Evolutionary conservation across 192 early-diverging fungal species (phyloP).

Genomic region (Linnemannia elongata): DNA sequence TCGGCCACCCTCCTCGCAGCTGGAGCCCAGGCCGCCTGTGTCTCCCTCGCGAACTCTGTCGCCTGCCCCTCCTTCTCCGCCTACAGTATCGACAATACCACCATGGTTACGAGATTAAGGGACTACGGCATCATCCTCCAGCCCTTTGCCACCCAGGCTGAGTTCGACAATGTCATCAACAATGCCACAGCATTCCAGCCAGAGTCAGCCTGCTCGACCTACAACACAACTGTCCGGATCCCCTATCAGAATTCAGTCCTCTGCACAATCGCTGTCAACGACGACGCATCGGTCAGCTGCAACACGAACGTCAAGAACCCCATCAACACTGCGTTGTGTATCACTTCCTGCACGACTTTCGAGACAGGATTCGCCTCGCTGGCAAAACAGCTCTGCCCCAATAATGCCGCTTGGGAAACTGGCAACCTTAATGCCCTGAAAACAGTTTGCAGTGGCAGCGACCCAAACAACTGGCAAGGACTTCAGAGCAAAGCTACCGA

Average conservation of each 20-base stretch:
- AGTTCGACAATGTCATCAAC: constrained; percentile 33
- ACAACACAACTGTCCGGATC: constrained; percentile 23
- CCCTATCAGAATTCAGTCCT: constrained; percentile 44
- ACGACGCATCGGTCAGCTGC: background rate
- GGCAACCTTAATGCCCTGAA: background rate
- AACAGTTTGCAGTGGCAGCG: constrained; percentile 11
- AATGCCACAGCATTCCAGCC: constrained; percentile 43
- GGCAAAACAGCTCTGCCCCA: constrained; percentile 22
- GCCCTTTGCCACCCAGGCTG: constrained; percentile 18
- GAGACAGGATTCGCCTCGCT: constrained; percentile 9
- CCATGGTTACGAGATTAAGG: background rate
- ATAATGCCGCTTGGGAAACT: background rate
- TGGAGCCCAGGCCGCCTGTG: constrained; percentile 28
- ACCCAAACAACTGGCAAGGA: background rate
- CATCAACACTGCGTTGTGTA: constrained; percentile 20
- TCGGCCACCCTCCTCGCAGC: constrained; percentile 20
- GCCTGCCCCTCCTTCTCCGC: constrained; percentile 29
- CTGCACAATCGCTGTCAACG: constrained; percentile 29
- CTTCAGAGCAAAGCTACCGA: constrained; percentile 4
- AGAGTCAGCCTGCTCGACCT: constrained; percentile 11
- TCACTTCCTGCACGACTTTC: constrained; percentile 31
- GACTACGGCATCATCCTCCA: constrained; percentile 17
- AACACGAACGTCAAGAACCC: background rate
- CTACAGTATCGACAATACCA: constrained; percentile 18
- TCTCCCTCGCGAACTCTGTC: constrained; percentile 26